Evolutionary conservation across 75 land plant genomes (phyloP), one percentile per base, ranked within the genome.

Genomic region (Isoetes taiwanensis): DNA sequence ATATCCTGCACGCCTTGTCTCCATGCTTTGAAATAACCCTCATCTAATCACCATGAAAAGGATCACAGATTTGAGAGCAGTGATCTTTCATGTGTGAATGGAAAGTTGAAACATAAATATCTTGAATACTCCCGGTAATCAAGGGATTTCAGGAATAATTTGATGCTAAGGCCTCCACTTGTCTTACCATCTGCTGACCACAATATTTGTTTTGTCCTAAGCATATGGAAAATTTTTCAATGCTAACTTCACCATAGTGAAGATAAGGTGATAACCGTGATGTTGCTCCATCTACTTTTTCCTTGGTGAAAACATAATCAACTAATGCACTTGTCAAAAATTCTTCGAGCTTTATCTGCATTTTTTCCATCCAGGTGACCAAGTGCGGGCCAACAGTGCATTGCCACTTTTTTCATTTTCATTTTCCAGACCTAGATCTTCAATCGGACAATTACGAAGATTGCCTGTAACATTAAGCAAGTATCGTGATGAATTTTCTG

Each of bases 1-100:
- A 46, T 46, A 46, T 19, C 50, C 50, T 6, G 50, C 25, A 19
- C 50, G 50, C 50, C 50, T 23, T 46, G 50, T 23, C 50, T 46
- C 50, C 50, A 46, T 6, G 4, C 4, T n/a, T 46, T 46, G 50
- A 46, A 46, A 16, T 46, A 46, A 19, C 50, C 50, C 19, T 46
- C 50, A n/a, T 46, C 50, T 19, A n/a, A 16, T n/a, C 50, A 19
- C 50, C 50, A 46, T 46, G 50, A 23, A 16, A 46, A 46, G 50
- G 16, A 23, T 46, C 25, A 19, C 8, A 46, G n/a, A 23, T 46
- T 46, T 6, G 50, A 16, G 4, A 46, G n/a, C 21, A 46, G 50
- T 19, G 50, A 46, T 46, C 50, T 46, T 23, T 46, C 16, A n/a
- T 46, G 50, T 19, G 50, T 46, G 23, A 46, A 46, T 8, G 50